Evolutionary conservation across 2,329 filamentous ascomycete species (phyloP).

Genomic region (Aspergillus aculeatus): DNA sequence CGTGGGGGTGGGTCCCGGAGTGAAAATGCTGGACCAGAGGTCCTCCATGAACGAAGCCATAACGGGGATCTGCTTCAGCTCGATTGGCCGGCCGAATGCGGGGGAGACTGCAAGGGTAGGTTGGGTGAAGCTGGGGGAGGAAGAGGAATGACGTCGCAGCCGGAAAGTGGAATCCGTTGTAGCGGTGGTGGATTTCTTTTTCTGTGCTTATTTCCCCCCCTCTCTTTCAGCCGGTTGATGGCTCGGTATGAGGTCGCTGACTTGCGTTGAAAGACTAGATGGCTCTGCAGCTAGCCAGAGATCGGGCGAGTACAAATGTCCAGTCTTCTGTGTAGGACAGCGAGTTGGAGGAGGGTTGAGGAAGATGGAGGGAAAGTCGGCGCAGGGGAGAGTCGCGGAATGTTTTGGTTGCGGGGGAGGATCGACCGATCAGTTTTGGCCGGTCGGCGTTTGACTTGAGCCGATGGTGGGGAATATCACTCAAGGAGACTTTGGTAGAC

Average conservation of each 20-base stretch:
- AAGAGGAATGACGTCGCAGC: conserved; percentile 12
- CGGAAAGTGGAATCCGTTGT: conserved; percentile 17
- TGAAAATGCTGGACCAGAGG: conserved; percentile 92
- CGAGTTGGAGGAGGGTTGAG: background rate
- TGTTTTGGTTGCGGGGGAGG: background rate
- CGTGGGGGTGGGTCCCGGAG: conserved; percentile 81
- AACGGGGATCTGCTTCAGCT: conserved; percentile 2
- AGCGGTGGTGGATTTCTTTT: conserved; percentile 6
- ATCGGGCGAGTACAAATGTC: too few relatives aligned
- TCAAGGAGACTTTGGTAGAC: background rate
- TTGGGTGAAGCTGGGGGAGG: background rate
- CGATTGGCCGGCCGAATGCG: conserved; percentile 5
- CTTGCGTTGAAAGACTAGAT: too few relatives aligned
- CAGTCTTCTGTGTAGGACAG: background rate
- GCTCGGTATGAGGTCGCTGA: too few relatives aligned
- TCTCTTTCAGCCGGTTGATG: background rate
- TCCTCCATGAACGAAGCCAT: conserved; percentile 63
- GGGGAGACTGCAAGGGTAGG: conserved; percentile 1
- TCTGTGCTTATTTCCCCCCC: background rate
- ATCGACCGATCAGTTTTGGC: conserved; percentile 1
- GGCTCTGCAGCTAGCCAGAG: background rate
- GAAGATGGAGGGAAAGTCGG: background rate
- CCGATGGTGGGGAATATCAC: conserved; percentile 13
- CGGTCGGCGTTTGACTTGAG: conserved; percentile 16
- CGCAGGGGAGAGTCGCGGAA: background rate